A percentile compares a stretch with the other conserved stretches of the same genome.
phyloP scores from a whole-genome alignment of 148 eudicot species.

The Cornus florida region DNA sequence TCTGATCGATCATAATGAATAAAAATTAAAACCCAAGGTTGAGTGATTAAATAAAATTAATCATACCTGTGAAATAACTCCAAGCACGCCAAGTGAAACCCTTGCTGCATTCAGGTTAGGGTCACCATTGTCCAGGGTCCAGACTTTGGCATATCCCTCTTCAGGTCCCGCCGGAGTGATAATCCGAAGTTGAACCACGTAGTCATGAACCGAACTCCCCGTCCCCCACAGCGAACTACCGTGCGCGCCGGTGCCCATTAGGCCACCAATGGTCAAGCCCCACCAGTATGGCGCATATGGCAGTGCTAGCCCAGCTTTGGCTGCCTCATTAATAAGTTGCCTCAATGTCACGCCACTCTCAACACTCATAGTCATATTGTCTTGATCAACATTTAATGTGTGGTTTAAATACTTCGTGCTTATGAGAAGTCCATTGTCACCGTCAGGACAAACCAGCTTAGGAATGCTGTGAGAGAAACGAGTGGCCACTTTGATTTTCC shows the following conservation, averaged over 20 bases:
- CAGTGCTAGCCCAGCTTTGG: constrained; percentile 49
- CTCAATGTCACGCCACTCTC: constrained; percentile 61
- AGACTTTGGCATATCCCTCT: constrained; percentile 46
- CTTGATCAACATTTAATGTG: constrained; percentile 24
- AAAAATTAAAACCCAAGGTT: too few species aligned
- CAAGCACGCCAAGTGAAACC: constrained; percentile 88
- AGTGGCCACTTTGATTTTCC: constrained; percentile 63
- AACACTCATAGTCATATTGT: constrained; percentile 31
- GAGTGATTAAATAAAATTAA: too few species aligned
- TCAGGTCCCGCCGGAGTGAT: constrained; percentile 48
- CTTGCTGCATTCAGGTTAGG: constrained; percentile 58
- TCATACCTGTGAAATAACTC: constrained; percentile 76
- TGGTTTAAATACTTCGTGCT: constrained; percentile 60
- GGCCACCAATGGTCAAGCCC: constrained; percentile 77
- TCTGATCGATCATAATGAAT: too few species aligned
- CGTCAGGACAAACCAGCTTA: constrained; percentile 62
- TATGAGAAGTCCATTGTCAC: constrained; percentile 56
- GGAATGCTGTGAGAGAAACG: constrained; percentile 64
- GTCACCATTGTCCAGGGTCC: constrained; percentile 25
- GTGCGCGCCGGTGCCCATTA: constrained; percentile 76
- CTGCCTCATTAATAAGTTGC: constrained; percentile 56
- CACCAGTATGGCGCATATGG: constrained; percentile 84
- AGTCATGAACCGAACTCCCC: constrained; percentile 73
- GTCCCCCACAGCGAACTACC: constrained; percentile 75
- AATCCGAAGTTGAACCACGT: constrained; percentile 51